These are phyloP conservation scores for Knoxdaviesia capensis DNA, from an alignment of 2,329 filamentous ascomycete genomes.

Conservation along the genomic window DNA sequence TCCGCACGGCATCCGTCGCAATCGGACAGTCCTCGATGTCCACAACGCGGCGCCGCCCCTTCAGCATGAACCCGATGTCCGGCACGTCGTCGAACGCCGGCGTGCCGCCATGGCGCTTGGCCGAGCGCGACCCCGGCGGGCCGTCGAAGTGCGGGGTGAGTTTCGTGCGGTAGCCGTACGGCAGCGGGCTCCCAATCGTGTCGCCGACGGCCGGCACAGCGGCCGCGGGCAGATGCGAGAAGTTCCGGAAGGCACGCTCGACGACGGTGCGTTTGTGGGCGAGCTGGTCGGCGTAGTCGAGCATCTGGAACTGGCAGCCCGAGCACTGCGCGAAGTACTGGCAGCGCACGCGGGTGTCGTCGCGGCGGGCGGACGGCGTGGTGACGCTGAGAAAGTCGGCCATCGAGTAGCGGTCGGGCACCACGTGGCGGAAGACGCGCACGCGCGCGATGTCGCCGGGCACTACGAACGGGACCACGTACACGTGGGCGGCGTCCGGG, in stretches of 20 bases:
- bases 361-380: constrained; percentile 52
- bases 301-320: constrained; percentile 95
- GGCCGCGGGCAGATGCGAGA: constrained; percentile 61
- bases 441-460: constrained; percentile 67
- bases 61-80: constrained; percentile 75
- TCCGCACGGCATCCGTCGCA: constrained; percentile 65
- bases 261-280: constrained; percentile 68
- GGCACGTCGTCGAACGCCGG: constrained; percentile 41
- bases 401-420: constrained; percentile 45
- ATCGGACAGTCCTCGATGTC: constrained; percentile 98
- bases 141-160: constrained; percentile 90
- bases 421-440: constrained; percentile 57
- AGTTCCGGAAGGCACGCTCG: constrained; percentile 80
- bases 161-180: constrained; percentile 92
- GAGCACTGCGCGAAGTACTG: constrained; percentile 74
- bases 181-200: constrained; percentile 75
- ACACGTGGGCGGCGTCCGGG: constrained; percentile 39
- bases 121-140: constrained; percentile 33
- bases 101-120: constrained; percentile 26
- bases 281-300: constrained; percentile 73
- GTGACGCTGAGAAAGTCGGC: constrained; percentile 69
- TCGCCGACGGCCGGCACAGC: constrained; percentile 58
- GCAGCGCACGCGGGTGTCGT: constrained; percentile 60
- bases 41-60: constrained; percentile 59
- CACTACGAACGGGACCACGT: constrained; percentile 71